A percentile compares a stretch with the other conserved stretches of the same genome.
These are phyloP conservation scores for Bertia moriformis DNA, from an alignment of 2,329 filamentous ascomycete genomes.

Conservation along the genomic window DNA sequence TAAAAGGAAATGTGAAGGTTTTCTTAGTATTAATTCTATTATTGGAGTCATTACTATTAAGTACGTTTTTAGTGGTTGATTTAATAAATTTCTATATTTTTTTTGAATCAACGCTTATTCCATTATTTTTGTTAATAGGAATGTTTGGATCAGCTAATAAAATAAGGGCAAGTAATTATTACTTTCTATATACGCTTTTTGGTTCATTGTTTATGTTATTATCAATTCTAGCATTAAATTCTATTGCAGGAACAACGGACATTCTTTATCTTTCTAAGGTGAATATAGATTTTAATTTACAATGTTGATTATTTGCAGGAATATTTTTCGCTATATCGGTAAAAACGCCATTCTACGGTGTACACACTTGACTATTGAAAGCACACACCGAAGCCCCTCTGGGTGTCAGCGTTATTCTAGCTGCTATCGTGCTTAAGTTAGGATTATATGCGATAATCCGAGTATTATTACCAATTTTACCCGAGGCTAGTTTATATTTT, in stretches of 20 bases:
- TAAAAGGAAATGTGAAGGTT: not conserved
- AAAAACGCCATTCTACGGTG: conserved; percentile 10
- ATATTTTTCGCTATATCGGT: conserved; percentile 11
- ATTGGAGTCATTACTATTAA: not conserved
- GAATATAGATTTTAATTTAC: conserved; percentile 12
- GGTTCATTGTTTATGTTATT: conserved; percentile 13
- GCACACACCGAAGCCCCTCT: conserved; percentile 10
- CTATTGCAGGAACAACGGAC: not conserved
- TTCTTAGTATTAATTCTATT: conserved; percentile 2
- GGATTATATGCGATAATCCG: conserved; percentile 12
- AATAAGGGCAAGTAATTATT: not conserved
- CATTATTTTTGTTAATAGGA: conserved; percentile 1
- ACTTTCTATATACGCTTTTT: conserved; percentile 13
- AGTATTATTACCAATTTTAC: conserved; percentile 9
- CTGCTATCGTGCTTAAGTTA: conserved; percentile 11
- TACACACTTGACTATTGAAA: conserved; percentile 12
- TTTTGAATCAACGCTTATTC: not conserved
- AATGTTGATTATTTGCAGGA: conserved; percentile 11
- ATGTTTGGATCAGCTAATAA: not conserved
- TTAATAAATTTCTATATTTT: not conserved
- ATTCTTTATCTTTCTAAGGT: conserved; percentile 10
- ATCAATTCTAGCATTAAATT: conserved; percentile 1
- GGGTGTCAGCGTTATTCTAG: conserved; percentile 11
- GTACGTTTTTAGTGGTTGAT: not conserved
- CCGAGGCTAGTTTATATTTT: not conserved